Evolutionary conservation across 1,284 basidiomycete genomes (phyloP).

Genomic region (Erythrobasidium hasegawianum): DNA sequence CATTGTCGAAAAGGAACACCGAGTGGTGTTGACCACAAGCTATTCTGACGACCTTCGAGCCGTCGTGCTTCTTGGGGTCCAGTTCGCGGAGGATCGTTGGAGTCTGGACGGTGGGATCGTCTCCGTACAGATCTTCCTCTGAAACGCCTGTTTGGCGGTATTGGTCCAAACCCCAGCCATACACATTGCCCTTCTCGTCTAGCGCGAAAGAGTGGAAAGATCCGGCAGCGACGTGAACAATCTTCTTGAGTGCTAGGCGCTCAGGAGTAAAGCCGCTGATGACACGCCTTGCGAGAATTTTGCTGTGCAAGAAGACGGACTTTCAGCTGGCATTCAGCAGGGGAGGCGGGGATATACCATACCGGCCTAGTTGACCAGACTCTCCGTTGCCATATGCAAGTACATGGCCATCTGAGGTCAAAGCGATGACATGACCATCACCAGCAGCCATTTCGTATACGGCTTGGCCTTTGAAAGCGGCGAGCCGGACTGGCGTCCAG

Average conservation of each 20-base stretch:
- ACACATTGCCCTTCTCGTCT: slow-evolving; percentile 73
- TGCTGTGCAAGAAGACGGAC: slow-evolving; percentile 40
- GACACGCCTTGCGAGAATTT: slow-evolving; percentile 66
- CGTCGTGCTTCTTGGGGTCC: slow-evolving; percentile 62
- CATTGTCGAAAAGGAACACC: slow-evolving; percentile 75
- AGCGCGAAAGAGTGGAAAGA: slow-evolving; percentile 85
- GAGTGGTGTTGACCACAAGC: slow-evolving; percentile 74
- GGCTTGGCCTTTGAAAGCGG: slow-evolving; percentile 2
- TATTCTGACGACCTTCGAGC: slow-evolving; percentile 61
- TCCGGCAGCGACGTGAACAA: slow-evolving; percentile 72
- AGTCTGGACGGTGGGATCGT: slow-evolving; percentile 59
- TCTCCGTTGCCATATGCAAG: slow-evolving; percentile 77
- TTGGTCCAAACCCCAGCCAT: slow-evolving; percentile 87
- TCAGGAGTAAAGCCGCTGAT: slow-evolving; percentile 78
- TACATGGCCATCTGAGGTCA: slow-evolving; percentile 77
- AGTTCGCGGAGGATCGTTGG: slow-evolving; percentile 68
- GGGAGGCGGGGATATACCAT: slow-evolving; percentile 43
- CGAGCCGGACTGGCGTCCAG: neutral
- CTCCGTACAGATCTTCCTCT: slow-evolving; percentile 52
- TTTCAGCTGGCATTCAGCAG: no score
- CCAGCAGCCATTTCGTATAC: slow-evolving; percentile 65
- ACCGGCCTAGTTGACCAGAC: slow-evolving; percentile 78
- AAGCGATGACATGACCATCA: slow-evolving; percentile 78
- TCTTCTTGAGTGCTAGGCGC: slow-evolving; percentile 70
- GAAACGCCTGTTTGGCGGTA: slow-evolving; percentile 64